Percentiles rank a stretch among this genome's conserved stretches.
Conservation (phyloP, 108 stramenopile species). For the Pseudonitzschia delicatissima region DNA sequence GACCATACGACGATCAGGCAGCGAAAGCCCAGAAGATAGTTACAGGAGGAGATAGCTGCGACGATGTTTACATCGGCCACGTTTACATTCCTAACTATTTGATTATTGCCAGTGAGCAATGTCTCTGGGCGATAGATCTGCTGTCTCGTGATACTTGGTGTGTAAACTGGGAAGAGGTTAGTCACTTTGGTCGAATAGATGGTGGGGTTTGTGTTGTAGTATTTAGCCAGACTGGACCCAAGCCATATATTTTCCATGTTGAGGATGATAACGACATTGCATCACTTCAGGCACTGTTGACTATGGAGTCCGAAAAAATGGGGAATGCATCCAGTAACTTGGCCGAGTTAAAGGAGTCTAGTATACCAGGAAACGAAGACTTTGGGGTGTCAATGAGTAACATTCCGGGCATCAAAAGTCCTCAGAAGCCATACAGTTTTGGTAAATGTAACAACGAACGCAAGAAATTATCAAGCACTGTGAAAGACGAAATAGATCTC, state of each 20-base stretch:
- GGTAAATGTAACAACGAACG: slow-evolving; percentile 57
- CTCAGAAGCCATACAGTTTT: slow-evolving; percentile 57
- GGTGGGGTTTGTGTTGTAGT: slow-evolving; percentile 57
- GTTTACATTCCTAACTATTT: slow-evolving; percentile 60
- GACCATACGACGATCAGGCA: slow-evolving; percentile 66
- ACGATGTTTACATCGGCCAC: slow-evolving; percentile 76
- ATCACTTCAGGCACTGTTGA: slow-evolving; percentile 44
- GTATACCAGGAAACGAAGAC: slow-evolving; percentile 20
- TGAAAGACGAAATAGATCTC: slow-evolving; percentile 67
- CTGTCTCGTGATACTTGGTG: slow-evolving; percentile 62
- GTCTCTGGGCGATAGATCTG: slow-evolving; percentile 62
- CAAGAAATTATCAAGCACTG: slow-evolving; percentile 30
- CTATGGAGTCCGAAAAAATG: slow-evolving; percentile 63
- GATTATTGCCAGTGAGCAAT: slow-evolving; percentile 73
- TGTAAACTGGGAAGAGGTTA: slow-evolving; percentile 75
- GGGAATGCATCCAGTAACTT: slow-evolving; percentile 42
- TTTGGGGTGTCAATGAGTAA: slow-evolving; percentile 44
- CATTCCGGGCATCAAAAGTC: slow-evolving; percentile 63
- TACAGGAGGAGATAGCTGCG: slow-evolving; percentile 65
- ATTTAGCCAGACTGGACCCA: slow-evolving; percentile 59
- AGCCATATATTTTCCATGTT: slow-evolving; percentile 57
- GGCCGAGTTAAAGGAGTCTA: slow-evolving; percentile 23
- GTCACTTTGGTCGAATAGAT: slow-evolving; percentile 48
- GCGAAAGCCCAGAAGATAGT: slow-evolving; percentile 80
- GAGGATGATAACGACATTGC: slow-evolving; percentile 32